Base-by-base conservation (phyloP, 306 rosid genomes). In the Casuarina cunninghamiana region DNA sequence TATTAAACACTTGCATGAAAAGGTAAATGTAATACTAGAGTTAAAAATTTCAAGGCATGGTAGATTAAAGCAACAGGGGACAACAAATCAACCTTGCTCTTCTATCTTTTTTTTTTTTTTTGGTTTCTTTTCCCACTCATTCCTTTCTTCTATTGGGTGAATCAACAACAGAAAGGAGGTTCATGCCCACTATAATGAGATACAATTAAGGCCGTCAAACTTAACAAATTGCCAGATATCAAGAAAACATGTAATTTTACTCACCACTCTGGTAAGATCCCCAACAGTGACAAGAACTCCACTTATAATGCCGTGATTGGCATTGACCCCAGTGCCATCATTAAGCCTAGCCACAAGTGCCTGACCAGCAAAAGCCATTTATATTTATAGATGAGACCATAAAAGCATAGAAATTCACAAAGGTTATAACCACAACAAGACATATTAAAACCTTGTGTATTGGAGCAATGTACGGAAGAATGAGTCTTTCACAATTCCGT, bases 251-350 rank as follows among this genome's bases (percentile, higher is more conserved):
- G 42, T 73, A 83, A 83, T 71, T 19, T 67, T 78, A 86, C 99
- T 62, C 77, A 95, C 99, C 97, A 95, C 99, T 90, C 97, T 93
- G 19, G 99, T 97, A 83, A 95, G 97, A 83, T 95, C 99, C 76
- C 99, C 99, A 77, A 95, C 97, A 3, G 99, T 95, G 53, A 95
- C 97, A 82, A 95, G 99, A 79, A 95, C 99, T 84, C 99, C 99
- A 79, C 93, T 93, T 53, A 89, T 83, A 72, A 91, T 93, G 82
- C 97, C 99, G 88, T 84, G 90, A 84, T 91, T 91, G 38, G 97
- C 85, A 80, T 78, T 90, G 48, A 79, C 86, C 39, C 91, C 84
- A 55, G 84, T 80, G 74, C 84, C 93, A 82, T 95, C 97, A 51
- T 7, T 41, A 71, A 95, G 97, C 85, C 97, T 92, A 53, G 93